Conservation (phyloP, 116 monocot species). For the Dioscorea cayenensis region DNA sequence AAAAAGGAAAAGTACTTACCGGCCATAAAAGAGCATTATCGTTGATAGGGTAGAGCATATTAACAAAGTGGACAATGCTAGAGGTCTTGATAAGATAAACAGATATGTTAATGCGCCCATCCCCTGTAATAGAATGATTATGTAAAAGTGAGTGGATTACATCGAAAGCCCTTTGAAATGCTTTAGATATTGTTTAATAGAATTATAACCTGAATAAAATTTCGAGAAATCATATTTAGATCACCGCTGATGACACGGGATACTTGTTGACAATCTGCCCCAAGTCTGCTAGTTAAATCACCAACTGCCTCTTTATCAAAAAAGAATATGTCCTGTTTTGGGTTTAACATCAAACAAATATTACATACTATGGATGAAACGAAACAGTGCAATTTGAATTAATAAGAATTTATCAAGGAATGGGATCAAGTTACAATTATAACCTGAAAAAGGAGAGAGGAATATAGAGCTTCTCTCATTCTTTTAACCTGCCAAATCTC, state of each 20-base stretch:
- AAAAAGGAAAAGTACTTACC: conserved; percentile 28
- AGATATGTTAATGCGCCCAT: conserved; percentile 72
- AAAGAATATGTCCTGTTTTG: conserved; percentile 69
- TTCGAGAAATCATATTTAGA: conserved; percentile 86
- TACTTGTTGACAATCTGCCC: conserved; percentile 96
- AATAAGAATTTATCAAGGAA: background rate
- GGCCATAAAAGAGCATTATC: conserved; percentile 69
- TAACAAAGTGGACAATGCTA: conserved; percentile 62
- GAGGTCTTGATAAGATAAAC: conserved; percentile 81
- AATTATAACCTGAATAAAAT: conserved; percentile 72
- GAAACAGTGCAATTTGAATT: background rate
- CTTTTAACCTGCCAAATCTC: conserved; percentile 62
- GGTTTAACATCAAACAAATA: background rate
- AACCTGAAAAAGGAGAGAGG: conserved; percentile 78
- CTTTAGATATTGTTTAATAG: background rate
- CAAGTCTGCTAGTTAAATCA: conserved; percentile 94
- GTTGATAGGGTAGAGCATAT: conserved; percentile 52
- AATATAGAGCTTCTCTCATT: conserved; percentile 82
- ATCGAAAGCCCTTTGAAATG: background rate
- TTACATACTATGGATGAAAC: background rate
- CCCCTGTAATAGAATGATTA: conserved; percentile 39
- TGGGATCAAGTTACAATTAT: background rate
- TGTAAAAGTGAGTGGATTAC: background rate
- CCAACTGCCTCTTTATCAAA: conserved; percentile 96
- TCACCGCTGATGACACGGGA: conserved; percentile 91